Evolutionary conservation across 768 basidiomycete genomes (phyloP).

Genomic region (Cubamyces sp.): DNA sequence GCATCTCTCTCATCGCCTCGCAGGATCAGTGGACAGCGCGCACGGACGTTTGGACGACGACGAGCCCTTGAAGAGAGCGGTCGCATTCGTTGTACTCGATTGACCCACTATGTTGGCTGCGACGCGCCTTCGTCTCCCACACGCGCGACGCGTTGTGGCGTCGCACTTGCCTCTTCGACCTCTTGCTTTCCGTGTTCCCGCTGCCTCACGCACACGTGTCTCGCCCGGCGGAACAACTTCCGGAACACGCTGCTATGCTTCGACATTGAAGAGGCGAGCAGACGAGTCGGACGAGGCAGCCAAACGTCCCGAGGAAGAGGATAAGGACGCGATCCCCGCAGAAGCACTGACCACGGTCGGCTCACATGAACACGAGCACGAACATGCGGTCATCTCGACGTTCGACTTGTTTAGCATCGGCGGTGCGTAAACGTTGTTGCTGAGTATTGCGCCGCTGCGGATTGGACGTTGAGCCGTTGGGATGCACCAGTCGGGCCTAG

Average conservation of each 20-base stretch:
- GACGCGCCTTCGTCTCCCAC: conserved; percentile 11
- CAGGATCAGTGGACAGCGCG: neutral
- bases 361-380: conserved; percentile 34
- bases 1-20: neutral
- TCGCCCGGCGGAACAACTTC: neutral
- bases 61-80: neutral
- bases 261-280: neutral
- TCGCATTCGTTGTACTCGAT: neutral
- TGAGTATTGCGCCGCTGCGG: neutral
- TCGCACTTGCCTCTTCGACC: conserved; percentile 4
- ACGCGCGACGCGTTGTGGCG: conserved; percentile 18
- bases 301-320: conserved; percentile 13
- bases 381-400: conserved; percentile 91
- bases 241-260: conserved; percentile 7
- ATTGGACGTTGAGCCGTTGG: conserved; percentile 3
- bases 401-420: conserved; percentile 95
- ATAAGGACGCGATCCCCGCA: conserved; percentile 24
- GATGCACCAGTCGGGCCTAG: conserved; percentile 54
- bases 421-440: conserved; percentile 47
- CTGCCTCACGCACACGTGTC: neutral
- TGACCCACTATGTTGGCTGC: conserved; percentile 15
- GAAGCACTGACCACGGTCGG: conserved; percentile 22
- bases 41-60: neutral
- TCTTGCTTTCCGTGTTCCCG: neutral
- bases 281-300: conserved; percentile 1